Evolutionary conservation across 768 basidiomycete genomes (phyloP).

Genomic region (Serendipita sp.): DNA sequence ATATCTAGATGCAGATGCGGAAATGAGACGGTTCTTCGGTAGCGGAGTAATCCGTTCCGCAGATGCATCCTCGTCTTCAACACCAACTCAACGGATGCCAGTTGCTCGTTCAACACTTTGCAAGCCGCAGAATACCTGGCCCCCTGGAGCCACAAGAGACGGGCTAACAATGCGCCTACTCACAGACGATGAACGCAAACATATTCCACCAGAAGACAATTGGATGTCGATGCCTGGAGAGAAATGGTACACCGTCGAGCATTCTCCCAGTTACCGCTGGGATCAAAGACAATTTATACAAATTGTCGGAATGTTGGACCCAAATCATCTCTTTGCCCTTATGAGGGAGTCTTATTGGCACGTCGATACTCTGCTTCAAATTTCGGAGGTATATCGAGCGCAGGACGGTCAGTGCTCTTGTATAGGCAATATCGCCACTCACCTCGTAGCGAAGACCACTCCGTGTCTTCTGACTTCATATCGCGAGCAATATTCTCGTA

Average conservation of each 20-base stretch:
- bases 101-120: constrained; percentile 51
- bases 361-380: constrained; percentile 75
- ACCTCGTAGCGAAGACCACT: constrained; percentile 38
- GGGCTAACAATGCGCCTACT: constrained; percentile 53
- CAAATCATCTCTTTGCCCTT: constrained; percentile 60
- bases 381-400: constrained; percentile 72
- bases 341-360: constrained; percentile 78
- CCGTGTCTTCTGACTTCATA: constrained; percentile 73
- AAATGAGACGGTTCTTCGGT: constrained; percentile 89
- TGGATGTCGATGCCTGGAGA: constrained; percentile 32
- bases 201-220: constrained; percentile 10
- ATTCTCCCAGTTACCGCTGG: constrained; percentile 68
- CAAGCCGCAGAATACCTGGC: constrained; percentile 62
- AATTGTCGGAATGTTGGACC: constrained; percentile 73
- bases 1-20: constrained; percentile 75
- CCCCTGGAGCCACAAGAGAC: constrained; percentile 48
- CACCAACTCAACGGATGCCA: constrained; percentile 26
- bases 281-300: constrained; percentile 68
- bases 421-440: background rate
- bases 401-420: constrained; percentile 49
- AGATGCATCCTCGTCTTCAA: constrained; percentile 22
- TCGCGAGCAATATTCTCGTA: constrained; percentile 89
- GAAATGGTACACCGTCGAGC: constrained; percentile 82
- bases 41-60: constrained; percentile 51
- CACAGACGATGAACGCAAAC: constrained; percentile 33